Percentiles rank a stretch among this genome's conserved stretches.
These are phyloP conservation scores for Colletotrichum sp. DNA, from an alignment of 2,329 filamentous ascomycete species.

Conservation along the genomic window DNA sequence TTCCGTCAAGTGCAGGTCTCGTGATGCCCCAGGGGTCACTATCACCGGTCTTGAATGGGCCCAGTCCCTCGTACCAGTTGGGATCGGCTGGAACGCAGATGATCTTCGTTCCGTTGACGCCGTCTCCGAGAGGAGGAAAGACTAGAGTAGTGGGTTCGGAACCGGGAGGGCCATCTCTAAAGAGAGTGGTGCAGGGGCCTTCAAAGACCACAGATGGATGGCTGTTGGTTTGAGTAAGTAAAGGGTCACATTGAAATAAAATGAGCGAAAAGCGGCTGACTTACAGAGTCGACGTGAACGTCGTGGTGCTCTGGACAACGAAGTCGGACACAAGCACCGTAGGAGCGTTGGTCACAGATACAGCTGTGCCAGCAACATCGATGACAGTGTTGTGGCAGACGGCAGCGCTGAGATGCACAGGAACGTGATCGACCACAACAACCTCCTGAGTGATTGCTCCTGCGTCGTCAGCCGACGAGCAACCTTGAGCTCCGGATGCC, in stretches of 20 bases:
- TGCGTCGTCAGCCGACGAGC: rapidly evolving
- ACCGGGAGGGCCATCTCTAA: not conserved
- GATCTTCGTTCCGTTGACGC: not conserved
- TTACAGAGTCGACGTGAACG: not conserved
- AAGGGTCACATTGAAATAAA: not conserved
- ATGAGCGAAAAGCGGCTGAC: not conserved
- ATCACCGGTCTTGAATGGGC: not conserved
- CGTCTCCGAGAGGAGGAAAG: not conserved
- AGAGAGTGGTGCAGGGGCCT: not conserved
- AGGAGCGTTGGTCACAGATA: not conserved
- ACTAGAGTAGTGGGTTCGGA: not conserved
- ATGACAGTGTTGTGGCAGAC: not conserved
- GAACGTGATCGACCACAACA: not conserved
- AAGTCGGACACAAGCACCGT: not conserved
- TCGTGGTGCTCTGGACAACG: not conserved
- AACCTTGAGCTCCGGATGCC: not conserved
- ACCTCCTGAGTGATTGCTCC: not conserved
- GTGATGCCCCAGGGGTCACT: not conserved
- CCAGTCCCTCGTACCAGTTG: not conserved
- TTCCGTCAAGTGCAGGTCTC: not conserved
- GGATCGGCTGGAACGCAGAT: not conserved
- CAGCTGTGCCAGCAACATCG: not conserved
- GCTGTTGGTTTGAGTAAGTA: rapidly evolving
- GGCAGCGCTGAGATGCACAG: not conserved
- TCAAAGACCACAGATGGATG: not conserved